Base-by-base conservation (phyloP, 2,329 filamentous ascomycete genomes). In the Cryphonectria nitschkei region DNA sequence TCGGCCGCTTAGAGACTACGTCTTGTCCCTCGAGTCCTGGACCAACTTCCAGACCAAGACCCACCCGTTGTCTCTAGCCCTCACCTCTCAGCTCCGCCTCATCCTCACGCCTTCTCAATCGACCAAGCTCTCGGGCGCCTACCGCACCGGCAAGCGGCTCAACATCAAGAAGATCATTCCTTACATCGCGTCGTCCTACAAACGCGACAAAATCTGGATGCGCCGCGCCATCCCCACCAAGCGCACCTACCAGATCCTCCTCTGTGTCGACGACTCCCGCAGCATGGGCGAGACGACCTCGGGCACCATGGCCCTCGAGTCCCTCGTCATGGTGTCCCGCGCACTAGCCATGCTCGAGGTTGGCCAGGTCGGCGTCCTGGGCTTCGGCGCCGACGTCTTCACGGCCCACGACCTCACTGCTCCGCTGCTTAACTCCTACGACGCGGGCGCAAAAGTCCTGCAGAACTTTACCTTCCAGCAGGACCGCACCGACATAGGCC, bases 181-280 rank as follows among this genome's bases (percentile, higher is more conserved):
- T 0, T 99, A 99, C 83, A 98, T 99, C 76, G 96, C 97, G 1
- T 98, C 95, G 0, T 92, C 93, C 79, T 99, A 98, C 87, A 98
- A 98, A 86, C 93, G 96, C 72, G 96, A 99, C 88, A 99, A 99
- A 86, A 99, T 99, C 82, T 99, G 96, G 96, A 97, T 99, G 92
- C 92, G 97, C 19, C 90, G 97, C 69, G 92, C 90, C 46, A 90
- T 97, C 65, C 97, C 97, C 0, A 95, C 92, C 52, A 98, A 98
- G 82, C 92, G 97, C 56, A 92, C 91, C 70, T 99, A 99, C 82
- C 97, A 99, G 81, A 97, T 99, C 80, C 90, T 99, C 84, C 91
- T 99, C 65, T 97, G 96, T 54, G 94, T 99, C 52, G 96, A 99
- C 80, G 96, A 99, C 84, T 95, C 92, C 77, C 93, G 93, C 80